Evolutionary conservation across 495 filamentous ascomycete species (phyloP), one percentile per base, ranked within the genome.

Genomic region (Penicillium dipodomyicola): DNA sequence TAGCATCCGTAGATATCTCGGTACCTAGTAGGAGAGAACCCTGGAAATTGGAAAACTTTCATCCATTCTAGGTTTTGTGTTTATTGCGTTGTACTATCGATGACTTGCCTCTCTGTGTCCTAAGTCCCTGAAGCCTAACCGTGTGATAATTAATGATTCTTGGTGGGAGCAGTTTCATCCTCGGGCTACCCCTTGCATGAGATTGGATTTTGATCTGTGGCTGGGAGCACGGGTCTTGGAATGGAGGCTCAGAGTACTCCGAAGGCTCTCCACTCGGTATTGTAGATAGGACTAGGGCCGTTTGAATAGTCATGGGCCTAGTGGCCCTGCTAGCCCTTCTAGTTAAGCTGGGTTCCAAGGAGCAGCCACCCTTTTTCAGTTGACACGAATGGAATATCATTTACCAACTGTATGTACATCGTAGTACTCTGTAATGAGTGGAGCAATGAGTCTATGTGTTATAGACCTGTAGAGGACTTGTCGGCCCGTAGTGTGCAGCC

Each of bases 121-220:
- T 47, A 15, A 30, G 48, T 32, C 4, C 14, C 41, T 23, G 23
- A 55, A 49, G 51, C 12, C 25, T 53, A 50, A 52, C 33, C 5
- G 57, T 51, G 51, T 33, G 27, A 52, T 25, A n/a, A 32, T 56
- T 58, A 62, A 59, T 67, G 30, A 55, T n/a, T 41, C 20, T 29
- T 4, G 35, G 11, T 17, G 30, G 33, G 25, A 56, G 35, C 53
- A 59, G 54, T 55, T 47, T 33, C 48, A 64, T 56, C 50, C 19
- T 55, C 17, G 37, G 17, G 12, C 4, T 52, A 60, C 30, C 64
- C 68, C 68, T 71, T 71, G 65, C 68, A 32, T 67, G 50, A 30
- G 43, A 57, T 50, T 45, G 58, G 54, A 62, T 50, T 32, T 59
- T 27, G 33, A 49, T 42, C 44, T 12, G 27, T 45, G 42, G 32